A percentile compares a stretch with the other conserved stretches of the same genome.
Evolutionary conservation across 2,329 filamentous ascomycete genomes (phyloP).

Genomic region (Periconia macrospinosa): DNA sequence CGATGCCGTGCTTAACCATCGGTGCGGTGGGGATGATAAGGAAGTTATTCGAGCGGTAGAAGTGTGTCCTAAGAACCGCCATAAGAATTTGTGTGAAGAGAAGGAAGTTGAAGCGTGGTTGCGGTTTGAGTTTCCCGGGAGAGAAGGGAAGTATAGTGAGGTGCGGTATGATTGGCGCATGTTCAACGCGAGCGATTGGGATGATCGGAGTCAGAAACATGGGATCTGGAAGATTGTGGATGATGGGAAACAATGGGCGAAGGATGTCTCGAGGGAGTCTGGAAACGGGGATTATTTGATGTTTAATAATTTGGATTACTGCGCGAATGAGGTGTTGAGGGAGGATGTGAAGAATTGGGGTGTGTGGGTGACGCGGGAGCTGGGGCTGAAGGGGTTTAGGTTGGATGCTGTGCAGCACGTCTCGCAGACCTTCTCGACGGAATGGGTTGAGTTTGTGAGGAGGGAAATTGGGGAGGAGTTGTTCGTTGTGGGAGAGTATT

Average conservation of each 20-base stretch:
- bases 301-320: constrained; percentile 2
- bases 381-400: neutral
- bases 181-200: constrained; percentile 5
- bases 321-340: neutral
- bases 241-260: neutral
- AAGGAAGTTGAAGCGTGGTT: constrained; percentile 1
- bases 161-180: constrained; percentile 1
- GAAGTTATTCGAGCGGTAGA: neutral
- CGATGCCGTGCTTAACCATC: constrained; percentile 2
- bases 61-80: neutral
- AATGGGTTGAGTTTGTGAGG: neutral
- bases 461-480: neutral
- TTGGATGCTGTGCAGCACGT: constrained; percentile 2
- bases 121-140: neutral
- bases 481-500: constrained; percentile 1
- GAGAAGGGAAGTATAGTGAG: neutral
- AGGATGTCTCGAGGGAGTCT: constrained; percentile 1
- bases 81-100: neutral
- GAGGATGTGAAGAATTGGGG: constrained; percentile 4
- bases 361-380: neutral
- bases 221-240: neutral
- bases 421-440: neutral
- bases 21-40: constrained; percentile 1
- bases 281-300: constrained; percentile 3
- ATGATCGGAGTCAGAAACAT: constrained; percentile 1